Evolutionary conservation across 148 eudicot genomes (phyloP), one percentile per base, ranked within the genome.

Genomic region (Camellia japonica): DNA sequence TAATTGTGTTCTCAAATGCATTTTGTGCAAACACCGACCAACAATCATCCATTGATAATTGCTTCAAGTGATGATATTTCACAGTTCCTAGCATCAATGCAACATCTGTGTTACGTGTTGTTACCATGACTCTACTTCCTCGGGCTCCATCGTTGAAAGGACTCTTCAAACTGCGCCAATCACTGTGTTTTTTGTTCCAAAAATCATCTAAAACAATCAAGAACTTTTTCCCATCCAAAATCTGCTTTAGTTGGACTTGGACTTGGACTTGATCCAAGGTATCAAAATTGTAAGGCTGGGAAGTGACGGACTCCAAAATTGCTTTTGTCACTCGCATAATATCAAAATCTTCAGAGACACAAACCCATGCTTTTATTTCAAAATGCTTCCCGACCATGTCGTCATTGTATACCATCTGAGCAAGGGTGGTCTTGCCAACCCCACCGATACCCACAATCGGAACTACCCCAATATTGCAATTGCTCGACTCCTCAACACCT

Each of bases 201-300:
- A 79, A 84, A 85, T 85, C 87, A 61, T 85, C 87, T 19, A 85
- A 10, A 69, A 85, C 78, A 44, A 85, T 13, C n/a, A 76, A 7
- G 43, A 58, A 59, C 62, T 58, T 79, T 15, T 70, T 69, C 3
- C 43, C 75, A 0, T n/a, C 20, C 43, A 79, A 20, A 30, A n/a
- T 44, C 43, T 79, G 19, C 66, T 58, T 59, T 0, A 69, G 66
- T 3, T n/a, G 0, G n/a, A 0, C 43, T 70, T 68, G 0, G n/a
- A 0, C 43, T 70, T 68, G 68, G 19, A 79, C 1, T 5, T 18
- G 9, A 56, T 59, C 67, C 0, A 67, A 49, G 14, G 8, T 9
- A 2, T 51, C 8, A 4, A 5, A 51, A 43, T 58, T 14, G 1
- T 58, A 43, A 0, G 66, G 0, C 4, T 0, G 0, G 0, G 2